Percentiles rank a stretch among this genome's conserved stretches.
phyloP scores from a whole-genome alignment of 2,329 filamentous ascomycete genomes.

The Karstenula rhodostoma region DNA sequence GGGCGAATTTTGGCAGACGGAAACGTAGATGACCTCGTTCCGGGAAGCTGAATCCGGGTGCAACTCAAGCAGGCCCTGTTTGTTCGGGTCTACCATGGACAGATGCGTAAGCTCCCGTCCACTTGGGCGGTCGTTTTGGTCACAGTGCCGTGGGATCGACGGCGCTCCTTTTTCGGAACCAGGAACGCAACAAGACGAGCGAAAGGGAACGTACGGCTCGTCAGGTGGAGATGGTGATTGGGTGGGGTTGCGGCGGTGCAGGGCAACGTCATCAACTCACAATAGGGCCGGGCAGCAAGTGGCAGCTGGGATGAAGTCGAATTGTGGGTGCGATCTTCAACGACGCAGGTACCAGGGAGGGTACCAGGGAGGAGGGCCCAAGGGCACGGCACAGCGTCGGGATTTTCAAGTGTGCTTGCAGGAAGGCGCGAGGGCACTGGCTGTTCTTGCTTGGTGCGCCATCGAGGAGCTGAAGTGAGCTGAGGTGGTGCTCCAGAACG shows the following conservation, averaged over 20 bases:
- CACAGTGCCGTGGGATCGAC: neutral
- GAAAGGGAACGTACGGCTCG: neutral
- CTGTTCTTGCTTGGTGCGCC: constrained; percentile 7
- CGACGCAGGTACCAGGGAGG: constrained; percentile 8
- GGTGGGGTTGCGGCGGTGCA: neutral
- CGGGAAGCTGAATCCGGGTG: neutral
- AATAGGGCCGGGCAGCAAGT: neutral
- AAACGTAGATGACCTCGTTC: neutral
- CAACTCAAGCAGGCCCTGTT: neutral
- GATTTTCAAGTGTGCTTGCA: constrained; percentile 5
- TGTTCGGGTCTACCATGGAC: neutral
- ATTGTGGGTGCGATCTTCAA: constrained; percentile 7
- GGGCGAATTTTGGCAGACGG: neutral
- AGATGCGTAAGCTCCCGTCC: neutral
- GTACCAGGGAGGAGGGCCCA: neutral
- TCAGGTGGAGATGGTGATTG: neutral
- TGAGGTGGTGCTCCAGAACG: neutral
- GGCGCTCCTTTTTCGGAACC: constrained; percentile 9
- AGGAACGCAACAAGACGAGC: neutral
- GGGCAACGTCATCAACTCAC: constrained; percentile 7
- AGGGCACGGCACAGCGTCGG: neutral
- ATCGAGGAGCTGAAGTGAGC: neutral
- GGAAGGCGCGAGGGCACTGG: constrained; percentile 11
- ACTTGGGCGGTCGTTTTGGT: neutral
- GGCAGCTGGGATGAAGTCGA: constrained; percentile 4